Base-by-base conservation (phyloP, 1,284 basidiomycete species). In the Pyrrhoderma noxium region DNA sequence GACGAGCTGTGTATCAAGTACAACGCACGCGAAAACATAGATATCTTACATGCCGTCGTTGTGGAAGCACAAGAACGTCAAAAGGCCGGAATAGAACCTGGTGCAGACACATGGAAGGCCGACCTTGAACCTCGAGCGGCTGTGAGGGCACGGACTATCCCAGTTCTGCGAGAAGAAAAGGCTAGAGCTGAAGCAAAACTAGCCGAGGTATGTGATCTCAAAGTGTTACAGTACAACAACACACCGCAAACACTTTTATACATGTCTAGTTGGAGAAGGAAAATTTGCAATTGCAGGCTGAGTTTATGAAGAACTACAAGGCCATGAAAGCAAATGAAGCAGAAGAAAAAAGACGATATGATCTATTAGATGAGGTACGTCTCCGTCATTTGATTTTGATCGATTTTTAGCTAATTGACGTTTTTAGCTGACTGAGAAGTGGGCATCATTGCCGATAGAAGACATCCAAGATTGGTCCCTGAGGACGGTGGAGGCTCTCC, bases 51-150 rank as follows among this genome's bases (percentile, higher is more conserved):
- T 55, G 70, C 71, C 8, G 75, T 85, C 8, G 78, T 88, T 1
- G 77, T 71, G 3, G 84, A 85, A 41, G 85, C 83, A 0, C 77
- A 80, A n/a, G 72, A 75, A n/a, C 71, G 80, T 23, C 80, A 79
- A 54, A 68, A 73, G 47, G 64, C 62, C n/a, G 72, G 70, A 8
- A 71, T 72, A 37, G 61, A 63, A 14, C 58, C 59, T 8, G 68
- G 68, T 0, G 73, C 70, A n/a, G 82, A 86, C 60, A 59, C 73
- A 0, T 87, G 84, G 84, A 73, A 66, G 55, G 75, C 80, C 45
- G 69, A 78, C 50, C 64, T 86, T 16, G 72, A 77, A 45, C 82
- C 85, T 1, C 71, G 69, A 9, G 70, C 69, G 37, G 82, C 80
- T n/a, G 75, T 78, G 19, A 70, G 74, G 44, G 81, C 84, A 2